Percentiles rank a stretch among this genome's conserved stretches.
Conservation (phyloP, 805 yeast genomes). For the Wickerhamia fluorescens region DNA sequence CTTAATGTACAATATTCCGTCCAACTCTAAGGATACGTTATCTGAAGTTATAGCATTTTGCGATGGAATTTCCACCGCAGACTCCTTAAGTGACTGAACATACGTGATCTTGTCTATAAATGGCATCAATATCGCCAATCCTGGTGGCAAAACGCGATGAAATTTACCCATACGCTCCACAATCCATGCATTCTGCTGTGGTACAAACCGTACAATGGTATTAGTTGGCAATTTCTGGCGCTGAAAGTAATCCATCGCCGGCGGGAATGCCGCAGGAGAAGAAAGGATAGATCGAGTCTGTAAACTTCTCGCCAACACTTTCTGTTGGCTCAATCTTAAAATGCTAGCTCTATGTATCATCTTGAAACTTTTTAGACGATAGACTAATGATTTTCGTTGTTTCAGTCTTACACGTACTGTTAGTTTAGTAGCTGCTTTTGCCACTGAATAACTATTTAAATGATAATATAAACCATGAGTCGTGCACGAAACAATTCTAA, state of each 20-base stretch:
- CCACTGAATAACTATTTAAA: too few species aligned
- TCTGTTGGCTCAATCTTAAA: too few species aligned
- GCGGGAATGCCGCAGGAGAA: too few species aligned
- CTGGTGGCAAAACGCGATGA: constrained; percentile 60
- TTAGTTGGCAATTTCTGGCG: constrained; percentile 63
- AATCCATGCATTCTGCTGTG: constrained; percentile 87
- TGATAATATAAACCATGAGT: too few species aligned
- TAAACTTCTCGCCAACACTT: too few species aligned
- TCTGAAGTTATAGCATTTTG: constrained; percentile 84
- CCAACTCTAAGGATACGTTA: constrained; percentile 78
- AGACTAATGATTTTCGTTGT: too few species aligned
- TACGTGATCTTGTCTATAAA: constrained; percentile 69
- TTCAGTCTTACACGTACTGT: too few species aligned
- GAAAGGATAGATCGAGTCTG: too few species aligned
- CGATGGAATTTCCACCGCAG: constrained; percentile 78
- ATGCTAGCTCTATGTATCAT: too few species aligned
- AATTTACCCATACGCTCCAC: constrained; percentile 90
- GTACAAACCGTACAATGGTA: constrained; percentile 71
- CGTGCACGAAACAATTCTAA: too few species aligned
- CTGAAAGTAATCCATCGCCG: constrained; percentile 48
- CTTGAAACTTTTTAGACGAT: too few species aligned
- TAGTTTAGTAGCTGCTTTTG: too few species aligned
- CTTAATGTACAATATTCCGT: constrained; percentile 73
- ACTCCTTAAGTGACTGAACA: constrained; percentile 76
- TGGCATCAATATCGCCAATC: constrained; percentile 68